phyloP scores from a whole-genome alignment of 129 eudicot genomes.

The Ambrosia artemisiifolia region DNA sequence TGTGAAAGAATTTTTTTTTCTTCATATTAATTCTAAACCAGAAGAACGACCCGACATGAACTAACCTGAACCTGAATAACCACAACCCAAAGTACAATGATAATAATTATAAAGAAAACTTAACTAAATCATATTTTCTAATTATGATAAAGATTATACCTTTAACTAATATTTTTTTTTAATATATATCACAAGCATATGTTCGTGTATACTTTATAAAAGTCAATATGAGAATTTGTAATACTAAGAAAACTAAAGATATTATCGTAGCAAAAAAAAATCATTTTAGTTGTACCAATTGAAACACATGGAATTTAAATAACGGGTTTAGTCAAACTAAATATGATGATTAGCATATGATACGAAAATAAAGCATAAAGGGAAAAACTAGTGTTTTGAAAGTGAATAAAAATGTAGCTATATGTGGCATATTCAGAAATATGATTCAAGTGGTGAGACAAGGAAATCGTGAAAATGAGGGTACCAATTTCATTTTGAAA shows the following conservation, averaged over 20 bases:
- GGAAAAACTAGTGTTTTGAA: slow-evolving; percentile 10
- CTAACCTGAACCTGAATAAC: too few species aligned
- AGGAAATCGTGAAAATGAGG: slow-evolving; percentile 51
- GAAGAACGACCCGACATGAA: too few species aligned
- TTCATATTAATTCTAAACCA: too few species aligned
- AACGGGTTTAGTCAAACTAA: not conserved
- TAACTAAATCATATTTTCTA: too few species aligned
- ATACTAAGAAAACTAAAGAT: not conserved
- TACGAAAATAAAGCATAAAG: slow-evolving; percentile 11
- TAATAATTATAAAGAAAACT: too few species aligned
- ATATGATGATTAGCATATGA: slow-evolving; percentile 12
- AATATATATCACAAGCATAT: too few species aligned
- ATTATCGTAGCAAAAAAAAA: not conserved
- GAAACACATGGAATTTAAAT: not conserved
- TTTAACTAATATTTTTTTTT: too few species aligned
- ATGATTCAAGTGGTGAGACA: slow-evolving; percentile 46
- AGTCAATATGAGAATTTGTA: not conserved
- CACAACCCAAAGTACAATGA: too few species aligned
- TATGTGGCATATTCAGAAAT: slow-evolving; percentile 15
- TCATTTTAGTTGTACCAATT: not conserved
- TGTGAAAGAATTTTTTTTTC: too few species aligned
- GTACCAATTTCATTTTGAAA: slow-evolving; percentile 30
- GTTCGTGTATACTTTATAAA: too few species aligned
- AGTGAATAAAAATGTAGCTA: slow-evolving; percentile 21
- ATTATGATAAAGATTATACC: too few species aligned